phyloP scores from a whole-genome alignment of 495 filamentous ascomycete genomes.

The Xylaria bambusicola region DNA sequence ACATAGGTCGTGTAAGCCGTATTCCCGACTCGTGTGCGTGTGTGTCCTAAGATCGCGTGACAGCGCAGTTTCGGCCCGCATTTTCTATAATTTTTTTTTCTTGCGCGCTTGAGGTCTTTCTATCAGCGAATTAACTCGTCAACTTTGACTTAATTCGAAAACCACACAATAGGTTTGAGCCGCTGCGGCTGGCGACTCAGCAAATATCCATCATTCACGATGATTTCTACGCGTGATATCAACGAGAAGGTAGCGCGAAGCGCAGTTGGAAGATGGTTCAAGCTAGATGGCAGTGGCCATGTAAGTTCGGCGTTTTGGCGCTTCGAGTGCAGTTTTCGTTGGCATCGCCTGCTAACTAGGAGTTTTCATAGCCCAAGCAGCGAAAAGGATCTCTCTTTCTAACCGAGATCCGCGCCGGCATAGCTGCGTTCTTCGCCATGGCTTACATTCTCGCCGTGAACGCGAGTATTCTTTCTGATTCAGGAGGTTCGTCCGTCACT shows the following conservation, averaged over 20 bases:
- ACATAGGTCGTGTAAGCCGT: background rate
- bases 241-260: conserved; percentile 59
- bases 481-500: conserved; percentile 34
- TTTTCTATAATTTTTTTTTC: conserved; percentile 1
- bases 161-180: conserved; percentile 7
- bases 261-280: conserved; percentile 70
- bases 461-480: conserved; percentile 64
- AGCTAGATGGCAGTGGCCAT: conserved; percentile 72
- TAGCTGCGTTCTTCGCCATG: conserved; percentile 87
- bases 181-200: conserved; percentile 11
- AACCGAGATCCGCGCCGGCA: conserved; percentile 75
- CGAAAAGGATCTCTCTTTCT: conserved; percentile 76
- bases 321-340: background rate
- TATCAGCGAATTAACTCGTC: no score
- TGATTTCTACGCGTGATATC: conserved; percentile 18
- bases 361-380: conserved; percentile 57
- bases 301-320: conserved; percentile 45
- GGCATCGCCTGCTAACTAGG: conserved; percentile 15
- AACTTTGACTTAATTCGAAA: no score
- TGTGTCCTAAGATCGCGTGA: background rate
- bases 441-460: conserved; percentile 75
- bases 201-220: background rate
- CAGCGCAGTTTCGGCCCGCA: background rate
- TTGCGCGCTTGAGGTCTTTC: no score
- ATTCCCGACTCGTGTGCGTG: background rate